phyloP scores from a whole-genome alignment of 257 asterid genomes.

The Ligustrum vulgare region DNA sequence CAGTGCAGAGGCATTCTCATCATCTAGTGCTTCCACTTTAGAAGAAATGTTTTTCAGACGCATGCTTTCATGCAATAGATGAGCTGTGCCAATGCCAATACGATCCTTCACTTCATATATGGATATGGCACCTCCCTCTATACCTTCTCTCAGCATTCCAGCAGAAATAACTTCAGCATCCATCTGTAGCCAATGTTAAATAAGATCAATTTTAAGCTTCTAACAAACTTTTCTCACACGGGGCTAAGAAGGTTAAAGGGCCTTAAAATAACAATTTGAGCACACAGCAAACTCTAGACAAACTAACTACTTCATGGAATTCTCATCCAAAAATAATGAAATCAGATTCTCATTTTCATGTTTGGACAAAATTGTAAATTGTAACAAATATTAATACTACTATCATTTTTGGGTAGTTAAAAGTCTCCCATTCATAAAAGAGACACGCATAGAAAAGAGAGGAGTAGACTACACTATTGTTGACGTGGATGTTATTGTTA shows the following conservation, averaged over 20 bases:
- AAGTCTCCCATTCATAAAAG: too few relatives aligned
- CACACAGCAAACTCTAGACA: too few relatives aligned
- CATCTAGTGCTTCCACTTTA: conserved; percentile 62
- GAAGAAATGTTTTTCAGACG: conserved; percentile 67
- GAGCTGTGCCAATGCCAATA: conserved; percentile 68
- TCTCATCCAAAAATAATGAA: neutral
- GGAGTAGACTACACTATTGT: neutral
- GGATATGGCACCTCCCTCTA: conserved; percentile 66
- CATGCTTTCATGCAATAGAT: conserved; percentile 78
- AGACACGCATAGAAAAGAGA: too few relatives aligned
- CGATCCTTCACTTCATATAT: conserved; percentile 60
- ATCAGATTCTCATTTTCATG: conserved; percentile 1
- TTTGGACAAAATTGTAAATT: neutral
- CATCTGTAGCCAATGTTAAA: conserved; percentile 55
- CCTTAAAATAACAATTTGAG: neutral
- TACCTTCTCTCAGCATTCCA: conserved; percentile 64
- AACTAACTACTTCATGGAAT: neutral
- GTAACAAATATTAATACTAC: neutral
- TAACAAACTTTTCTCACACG: neutral
- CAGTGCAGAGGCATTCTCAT: conserved; percentile 66
- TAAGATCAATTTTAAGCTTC: conserved; percentile 10
- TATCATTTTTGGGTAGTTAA: too few relatives aligned
- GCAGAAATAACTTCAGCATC: conserved; percentile 94
- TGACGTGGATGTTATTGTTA: too few relatives aligned
- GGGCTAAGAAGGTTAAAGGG: neutral